These are phyloP conservation scores for Candida germanica DNA, from an alignment of 805 yeast species.

Conservation along the genomic window DNA sequence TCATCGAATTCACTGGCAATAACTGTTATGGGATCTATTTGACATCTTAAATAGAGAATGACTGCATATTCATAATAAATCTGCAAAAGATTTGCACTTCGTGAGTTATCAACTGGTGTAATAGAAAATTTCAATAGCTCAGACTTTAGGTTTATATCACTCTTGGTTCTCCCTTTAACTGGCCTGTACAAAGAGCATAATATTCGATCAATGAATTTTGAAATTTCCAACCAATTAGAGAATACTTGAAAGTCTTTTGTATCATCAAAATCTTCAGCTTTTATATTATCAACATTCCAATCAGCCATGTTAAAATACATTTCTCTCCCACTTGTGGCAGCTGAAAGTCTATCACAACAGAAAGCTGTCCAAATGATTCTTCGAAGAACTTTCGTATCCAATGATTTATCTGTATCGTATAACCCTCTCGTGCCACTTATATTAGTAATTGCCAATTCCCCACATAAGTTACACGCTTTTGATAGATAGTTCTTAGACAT, in stretches of 20 bases:
- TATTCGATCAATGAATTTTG: conserved; percentile 23
- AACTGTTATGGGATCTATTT: conserved; percentile 24
- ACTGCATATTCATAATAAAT: conserved; percentile 17
- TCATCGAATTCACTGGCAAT: conserved; percentile 6
- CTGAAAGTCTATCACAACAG: conserved; percentile 24
- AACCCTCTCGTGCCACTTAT: conserved; percentile 17
- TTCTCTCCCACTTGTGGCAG: conserved; percentile 24
- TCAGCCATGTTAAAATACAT: conserved; percentile 23
- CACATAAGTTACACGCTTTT: conserved; percentile 22
- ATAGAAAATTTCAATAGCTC: conserved; percentile 16
- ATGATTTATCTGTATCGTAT: not conserved
- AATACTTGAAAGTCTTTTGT: conserved; percentile 23
- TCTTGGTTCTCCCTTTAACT: conserved; percentile 21
- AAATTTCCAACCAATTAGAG: conserved; percentile 18
- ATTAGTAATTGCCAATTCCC: conserved; percentile 25
- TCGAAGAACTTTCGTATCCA: not conserved
- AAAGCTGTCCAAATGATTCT: conserved; percentile 26
- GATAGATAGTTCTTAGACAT: conserved; percentile 20
- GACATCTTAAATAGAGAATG: conserved; percentile 22
- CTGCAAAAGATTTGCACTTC: conserved; percentile 13
- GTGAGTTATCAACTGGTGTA: conserved; percentile 11
- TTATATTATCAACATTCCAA: conserved; percentile 20
- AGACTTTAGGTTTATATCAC: conserved; percentile 17
- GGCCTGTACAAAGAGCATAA: conserved; percentile 22
- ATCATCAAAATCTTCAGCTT: conserved; percentile 20